Conservation (phyloP, 148 eudicot genomes). For the Polygonum maritimum region DNA sequence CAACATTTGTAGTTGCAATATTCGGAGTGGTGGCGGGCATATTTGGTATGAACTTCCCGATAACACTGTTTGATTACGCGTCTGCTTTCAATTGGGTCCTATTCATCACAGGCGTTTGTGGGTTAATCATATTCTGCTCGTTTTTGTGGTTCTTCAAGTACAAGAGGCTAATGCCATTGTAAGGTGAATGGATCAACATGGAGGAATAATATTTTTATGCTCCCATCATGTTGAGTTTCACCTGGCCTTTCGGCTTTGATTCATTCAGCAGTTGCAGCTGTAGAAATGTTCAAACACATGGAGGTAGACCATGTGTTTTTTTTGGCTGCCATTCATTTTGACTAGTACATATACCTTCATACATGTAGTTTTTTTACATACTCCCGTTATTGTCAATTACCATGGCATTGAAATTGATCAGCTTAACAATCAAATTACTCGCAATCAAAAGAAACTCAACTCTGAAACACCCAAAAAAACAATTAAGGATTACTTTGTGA, state of each 20-base stretch:
- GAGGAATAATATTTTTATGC: neutral
- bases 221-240: neutral
- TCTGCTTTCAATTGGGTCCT: constrained; percentile 80
- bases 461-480: no score
- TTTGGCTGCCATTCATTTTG: constrained; percentile 3
- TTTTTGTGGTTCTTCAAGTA: constrained; percentile 82
- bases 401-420: no score
- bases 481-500: no score
- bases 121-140: constrained; percentile 54
- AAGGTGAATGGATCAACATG: constrained; percentile 13
- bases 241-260: neutral
- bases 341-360: neutral
- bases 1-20: constrained; percentile 90
- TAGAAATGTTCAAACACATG: neutral
- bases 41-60: constrained; percentile 88
- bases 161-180: constrained; percentile 84
- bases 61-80: constrained; percentile 50
- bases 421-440: no score
- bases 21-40: constrained; percentile 92
- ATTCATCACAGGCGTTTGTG: constrained; percentile 52
- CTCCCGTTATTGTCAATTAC: neutral
- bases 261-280: neutral
- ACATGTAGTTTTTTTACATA: neutral
- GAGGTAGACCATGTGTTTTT: neutral
- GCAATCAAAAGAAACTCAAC: no score